These are phyloP conservation scores for Colletotrichum sp. DNA, from an alignment of 2,329 filamentous ascomycete genomes.

Conservation along the genomic window DNA sequence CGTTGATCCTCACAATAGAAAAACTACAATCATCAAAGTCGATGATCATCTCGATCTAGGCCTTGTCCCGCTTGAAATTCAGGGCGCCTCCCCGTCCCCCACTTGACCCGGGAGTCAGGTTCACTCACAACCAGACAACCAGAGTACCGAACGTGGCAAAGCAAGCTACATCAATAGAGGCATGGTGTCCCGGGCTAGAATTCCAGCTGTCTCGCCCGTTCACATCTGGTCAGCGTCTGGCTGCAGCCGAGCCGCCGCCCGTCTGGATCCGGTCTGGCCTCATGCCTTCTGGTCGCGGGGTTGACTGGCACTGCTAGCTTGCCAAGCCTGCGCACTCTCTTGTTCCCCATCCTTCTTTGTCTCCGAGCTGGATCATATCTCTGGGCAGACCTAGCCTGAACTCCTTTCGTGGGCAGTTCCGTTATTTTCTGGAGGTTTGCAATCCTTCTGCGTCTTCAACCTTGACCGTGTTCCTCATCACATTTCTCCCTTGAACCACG, in stretches of 20 bases:
- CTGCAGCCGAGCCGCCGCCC: background rate
- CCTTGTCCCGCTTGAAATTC: background rate
- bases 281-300: background rate
- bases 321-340: background rate
- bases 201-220: background rate
- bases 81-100: background rate
- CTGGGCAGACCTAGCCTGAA: background rate
- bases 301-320: background rate
- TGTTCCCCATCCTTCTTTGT: background rate
- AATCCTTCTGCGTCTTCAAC: background rate
- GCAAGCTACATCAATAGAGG: background rate
- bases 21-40: background rate
- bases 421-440: background rate
- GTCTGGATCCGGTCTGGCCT: constrained; percentile 11
- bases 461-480: background rate
- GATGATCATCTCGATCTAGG: background rate
- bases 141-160: background rate
- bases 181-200: background rate
- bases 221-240: background rate
- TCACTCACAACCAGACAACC: background rate
- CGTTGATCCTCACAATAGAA: background rate
- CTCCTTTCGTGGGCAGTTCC: background rate
- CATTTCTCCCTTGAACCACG: background rate
- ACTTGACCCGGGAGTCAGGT: background rate
- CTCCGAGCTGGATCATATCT: background rate